Evolutionary conservation across 2,329 filamentous ascomycete species (phyloP).

Genomic region (Xylariaceae sp.): DNA sequence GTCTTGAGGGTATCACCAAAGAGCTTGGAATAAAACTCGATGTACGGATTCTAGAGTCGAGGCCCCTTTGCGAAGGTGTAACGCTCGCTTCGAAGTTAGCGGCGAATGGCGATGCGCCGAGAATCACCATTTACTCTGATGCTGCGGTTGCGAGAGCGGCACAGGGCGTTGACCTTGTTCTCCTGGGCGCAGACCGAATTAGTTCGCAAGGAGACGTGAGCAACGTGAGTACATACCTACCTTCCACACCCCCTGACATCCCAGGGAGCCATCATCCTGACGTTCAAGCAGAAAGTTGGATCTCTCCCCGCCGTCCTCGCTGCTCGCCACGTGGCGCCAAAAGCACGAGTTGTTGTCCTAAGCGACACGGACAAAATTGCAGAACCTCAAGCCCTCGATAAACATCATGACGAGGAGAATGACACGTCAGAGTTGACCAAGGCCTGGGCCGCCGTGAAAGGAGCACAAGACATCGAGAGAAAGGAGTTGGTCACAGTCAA

Average conservation of each 20-base stretch:
- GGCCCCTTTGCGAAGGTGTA: slow-evolving; percentile 65
- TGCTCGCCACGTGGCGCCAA: slow-evolving; percentile 47
- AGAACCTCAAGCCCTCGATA: slow-evolving; percentile 40
- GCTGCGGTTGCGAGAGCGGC: slow-evolving; percentile 56
- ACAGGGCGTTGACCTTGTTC: slow-evolving; percentile 50
- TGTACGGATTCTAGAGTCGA: slow-evolving; percentile 62
- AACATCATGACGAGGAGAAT: slow-evolving; percentile 50
- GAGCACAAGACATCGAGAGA: slow-evolving; percentile 19
- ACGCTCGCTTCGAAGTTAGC: slow-evolving; percentile 47
- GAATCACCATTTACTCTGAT: slow-evolving; percentile 56
- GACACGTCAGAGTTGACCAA: slow-evolving; percentile 47
- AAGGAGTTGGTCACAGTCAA: slow-evolving; percentile 34
- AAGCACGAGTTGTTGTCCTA: slow-evolving; percentile 51
- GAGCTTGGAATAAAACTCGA: slow-evolving; percentile 42
- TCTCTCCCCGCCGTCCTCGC: slow-evolving; percentile 58
- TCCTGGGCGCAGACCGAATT: slow-evolving; percentile 65
- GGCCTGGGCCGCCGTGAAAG: slow-evolving; percentile 42
- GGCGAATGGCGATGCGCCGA: slow-evolving; percentile 14
- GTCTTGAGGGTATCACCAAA: slow-evolving; percentile 43
- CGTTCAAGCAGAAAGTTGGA: slow-evolving; percentile 50
- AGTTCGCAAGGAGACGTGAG: slow-evolving; percentile 55
- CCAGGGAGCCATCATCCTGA: slow-evolving; percentile 1
- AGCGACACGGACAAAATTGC: slow-evolving; percentile 63
- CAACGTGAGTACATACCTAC: slow-evolving; percentile 41
- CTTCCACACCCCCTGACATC: not conserved